phyloP scores from a whole-genome alignment of 257 asterid species.

The Capsicum rhomboideum region DNA sequence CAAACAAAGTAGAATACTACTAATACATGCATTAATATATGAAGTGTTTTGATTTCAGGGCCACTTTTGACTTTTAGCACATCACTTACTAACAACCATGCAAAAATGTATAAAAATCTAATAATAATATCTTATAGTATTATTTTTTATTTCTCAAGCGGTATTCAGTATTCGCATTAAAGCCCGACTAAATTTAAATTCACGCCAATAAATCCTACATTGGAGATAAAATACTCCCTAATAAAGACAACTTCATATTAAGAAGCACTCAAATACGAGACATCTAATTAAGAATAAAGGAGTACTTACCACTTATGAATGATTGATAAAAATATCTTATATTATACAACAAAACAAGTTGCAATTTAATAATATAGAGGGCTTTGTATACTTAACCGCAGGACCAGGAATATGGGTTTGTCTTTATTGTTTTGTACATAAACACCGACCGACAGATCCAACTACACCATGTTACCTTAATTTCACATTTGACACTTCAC shows the following conservation, averaged over 20 bases:
- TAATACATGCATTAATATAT: not conserved
- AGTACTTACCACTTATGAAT: too few species aligned
- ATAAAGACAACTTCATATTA: too few species aligned
- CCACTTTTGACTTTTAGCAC: slow-evolving; percentile 24
- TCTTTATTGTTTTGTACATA: slow-evolving; percentile 21
- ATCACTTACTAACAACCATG: slow-evolving; percentile 6
- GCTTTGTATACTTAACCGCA: not conserved
- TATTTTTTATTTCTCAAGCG: too few species aligned
- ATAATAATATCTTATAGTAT: not conserved
- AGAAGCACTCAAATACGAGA: too few species aligned
- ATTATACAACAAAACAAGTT: slow-evolving; percentile 3
- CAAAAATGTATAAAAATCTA: not conserved
- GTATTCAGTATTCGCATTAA: too few species aligned
- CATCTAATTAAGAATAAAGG: too few species aligned
- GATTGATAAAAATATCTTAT: not conserved
- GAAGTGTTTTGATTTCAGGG: slow-evolving; percentile 19
- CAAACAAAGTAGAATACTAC: slow-evolving; percentile 8
- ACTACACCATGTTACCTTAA: slow-evolving; percentile 10
- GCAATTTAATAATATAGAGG: slow-evolving; percentile 6
- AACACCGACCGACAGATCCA: slow-evolving; percentile 20
- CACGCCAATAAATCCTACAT: too few species aligned
- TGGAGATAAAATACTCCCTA: too few species aligned
- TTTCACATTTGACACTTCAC: slow-evolving; percentile 25
- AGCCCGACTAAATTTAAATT: too few species aligned
- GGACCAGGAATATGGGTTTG: slow-evolving; percentile 16